Evolutionary conservation across 2,329 filamentous ascomycete genomes (phyloP).

Genomic region (Gremmenia infestans): DNA sequence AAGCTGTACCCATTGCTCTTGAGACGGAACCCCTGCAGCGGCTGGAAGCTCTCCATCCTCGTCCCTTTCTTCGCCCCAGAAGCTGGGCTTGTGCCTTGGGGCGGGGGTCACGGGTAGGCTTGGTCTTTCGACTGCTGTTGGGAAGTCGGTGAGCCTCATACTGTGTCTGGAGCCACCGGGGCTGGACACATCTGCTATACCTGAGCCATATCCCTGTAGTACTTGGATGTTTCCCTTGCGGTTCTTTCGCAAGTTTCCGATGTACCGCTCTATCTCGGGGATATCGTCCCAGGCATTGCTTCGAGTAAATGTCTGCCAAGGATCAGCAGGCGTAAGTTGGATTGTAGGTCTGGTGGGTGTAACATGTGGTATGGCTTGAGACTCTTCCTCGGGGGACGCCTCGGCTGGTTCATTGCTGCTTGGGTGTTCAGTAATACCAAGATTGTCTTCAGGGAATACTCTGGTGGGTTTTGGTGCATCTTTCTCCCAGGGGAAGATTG

Average conservation of each 20-base stretch:
- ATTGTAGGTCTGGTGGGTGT: slow-evolving; percentile 48
- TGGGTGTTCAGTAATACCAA: slow-evolving; percentile 24
- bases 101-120: slow-evolving; percentile 89
- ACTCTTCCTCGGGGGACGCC: slow-evolving; percentile 34
- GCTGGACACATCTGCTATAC: slow-evolving; percentile 27
- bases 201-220: slow-evolving; percentile 30
- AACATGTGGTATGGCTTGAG: slow-evolving; percentile 30
- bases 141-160: slow-evolving; percentile 81
- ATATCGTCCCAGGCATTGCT: slow-evolving; percentile 92
- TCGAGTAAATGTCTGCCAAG: slow-evolving; percentile 69
- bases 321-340: slow-evolving; percentile 45
- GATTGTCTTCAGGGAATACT: slow-evolving; percentile 57
- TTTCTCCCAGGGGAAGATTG: slow-evolving; percentile 89
- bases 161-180: slow-evolving; percentile 37
- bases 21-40: slow-evolving; percentile 78
- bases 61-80: slow-evolving; percentile 54
- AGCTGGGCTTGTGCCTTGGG: slow-evolving; percentile 63
- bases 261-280: slow-evolving; percentile 81
- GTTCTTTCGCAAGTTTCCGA: slow-evolving; percentile 68
- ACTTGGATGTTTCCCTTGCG: slow-evolving; percentile 40
- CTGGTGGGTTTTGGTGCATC: slow-evolving; percentile 58
- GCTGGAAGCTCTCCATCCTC: slow-evolving; percentile 58
- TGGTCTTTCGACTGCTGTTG: slow-evolving; percentile 73
- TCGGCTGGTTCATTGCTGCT: slow-evolving; percentile 34
- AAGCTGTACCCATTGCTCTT: slow-evolving; percentile 91